Evolutionary conservation across 1,139 yeast species (phyloP).

Genomic region (Kazachstania sp.): DNA sequence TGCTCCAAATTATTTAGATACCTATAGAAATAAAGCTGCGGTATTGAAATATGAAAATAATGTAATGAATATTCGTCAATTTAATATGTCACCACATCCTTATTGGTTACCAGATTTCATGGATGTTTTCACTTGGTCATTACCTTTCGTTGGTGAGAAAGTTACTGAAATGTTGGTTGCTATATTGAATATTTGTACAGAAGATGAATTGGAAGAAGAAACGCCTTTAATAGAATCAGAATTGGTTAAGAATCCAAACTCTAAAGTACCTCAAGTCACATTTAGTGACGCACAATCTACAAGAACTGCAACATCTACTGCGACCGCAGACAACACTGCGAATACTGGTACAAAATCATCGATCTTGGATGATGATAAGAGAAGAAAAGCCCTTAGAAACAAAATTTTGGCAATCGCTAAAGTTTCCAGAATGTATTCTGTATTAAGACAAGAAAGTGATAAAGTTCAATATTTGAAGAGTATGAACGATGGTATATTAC

Average conservation of each 20-base stretch:
- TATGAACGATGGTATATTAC: slow-evolving; percentile 61
- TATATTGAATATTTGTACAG: slow-evolving; percentile 86
- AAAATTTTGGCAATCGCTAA: slow-evolving; percentile 93
- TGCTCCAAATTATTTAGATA: slow-evolving; percentile 92
- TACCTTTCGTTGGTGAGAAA: slow-evolving; percentile 97
- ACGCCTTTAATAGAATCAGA: slow-evolving; percentile 25
- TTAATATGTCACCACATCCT: slow-evolving; percentile 89
- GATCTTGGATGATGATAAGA: slow-evolving; percentile 27
- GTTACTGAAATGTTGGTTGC: slow-evolving; percentile 90
- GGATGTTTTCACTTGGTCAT: slow-evolving; percentile 97
- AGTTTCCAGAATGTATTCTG: slow-evolving; percentile 86
- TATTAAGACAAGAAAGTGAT: slow-evolving; percentile 83
- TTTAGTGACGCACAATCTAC: not conserved
- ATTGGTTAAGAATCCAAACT: slow-evolving; percentile 10
- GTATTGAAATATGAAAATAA: slow-evolving; percentile 83
- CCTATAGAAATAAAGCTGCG: slow-evolving; percentile 93
- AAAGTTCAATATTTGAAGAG: slow-evolving; percentile 73
- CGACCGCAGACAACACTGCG: not conserved
- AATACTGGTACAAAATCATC: slow-evolving; percentile 5
- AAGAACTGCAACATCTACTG: not conserved
- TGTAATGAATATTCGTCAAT: slow-evolving; percentile 92
- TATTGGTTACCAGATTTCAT: slow-evolving; percentile 95
- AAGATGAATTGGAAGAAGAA: slow-evolving; percentile 76
- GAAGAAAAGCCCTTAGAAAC: slow-evolving; percentile 59
- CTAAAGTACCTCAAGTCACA: not conserved